A percentile compares a stretch with the other conserved stretches of the same genome.
phyloP scores from a whole-genome alignment of 2,329 filamentous ascomycete genomes.

The Zymoseptoria crescenta region DNA sequence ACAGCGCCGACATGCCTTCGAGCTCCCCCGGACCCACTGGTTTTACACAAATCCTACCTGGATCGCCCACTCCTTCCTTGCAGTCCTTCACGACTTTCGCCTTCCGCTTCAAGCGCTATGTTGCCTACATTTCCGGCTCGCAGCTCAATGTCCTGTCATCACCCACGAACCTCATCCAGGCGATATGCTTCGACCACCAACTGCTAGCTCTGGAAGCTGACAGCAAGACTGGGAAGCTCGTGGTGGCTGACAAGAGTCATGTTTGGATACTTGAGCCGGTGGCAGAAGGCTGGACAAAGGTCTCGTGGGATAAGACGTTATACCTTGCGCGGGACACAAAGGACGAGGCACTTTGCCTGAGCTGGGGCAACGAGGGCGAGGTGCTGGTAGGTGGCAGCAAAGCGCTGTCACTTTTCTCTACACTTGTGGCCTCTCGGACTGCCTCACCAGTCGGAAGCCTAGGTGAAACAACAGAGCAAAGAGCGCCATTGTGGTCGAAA shows the following conservation, averaged over 20 bases:
- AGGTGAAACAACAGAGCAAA: slow-evolving; percentile 37
- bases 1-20: slow-evolving; percentile 23
- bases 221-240: slow-evolving; percentile 76
- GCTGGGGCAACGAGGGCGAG: slow-evolving; percentile 83
- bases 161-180: slow-evolving; percentile 71
- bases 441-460: slow-evolving; percentile 17
- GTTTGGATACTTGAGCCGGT: slow-evolving; percentile 75
- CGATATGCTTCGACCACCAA: slow-evolving; percentile 51
- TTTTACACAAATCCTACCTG: slow-evolving; percentile 57
- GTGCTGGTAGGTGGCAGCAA: slow-evolving; percentile 64
- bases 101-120: slow-evolving; percentile 65
- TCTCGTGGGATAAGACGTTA: slow-evolving; percentile 59
- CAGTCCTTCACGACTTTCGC: slow-evolving; percentile 67
- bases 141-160: slow-evolving; percentile 76
- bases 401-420: slow-evolving; percentile 64
- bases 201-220: slow-evolving; percentile 76
- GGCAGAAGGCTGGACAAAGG: slow-evolving; percentile 65
- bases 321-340: slow-evolving; percentile 43
- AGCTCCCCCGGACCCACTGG: slow-evolving; percentile 20
- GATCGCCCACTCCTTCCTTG: slow-evolving; percentile 67
- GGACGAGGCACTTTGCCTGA: slow-evolving; percentile 54
- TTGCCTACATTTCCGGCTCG: slow-evolving; percentile 83
- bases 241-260: slow-evolving; percentile 57
- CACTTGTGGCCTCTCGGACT: slow-evolving; percentile 28
- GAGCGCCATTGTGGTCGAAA: slow-evolving; percentile 60